Conservation (phyloP, 1,139 yeast genomes). For the Candida freyschussii region DNA sequence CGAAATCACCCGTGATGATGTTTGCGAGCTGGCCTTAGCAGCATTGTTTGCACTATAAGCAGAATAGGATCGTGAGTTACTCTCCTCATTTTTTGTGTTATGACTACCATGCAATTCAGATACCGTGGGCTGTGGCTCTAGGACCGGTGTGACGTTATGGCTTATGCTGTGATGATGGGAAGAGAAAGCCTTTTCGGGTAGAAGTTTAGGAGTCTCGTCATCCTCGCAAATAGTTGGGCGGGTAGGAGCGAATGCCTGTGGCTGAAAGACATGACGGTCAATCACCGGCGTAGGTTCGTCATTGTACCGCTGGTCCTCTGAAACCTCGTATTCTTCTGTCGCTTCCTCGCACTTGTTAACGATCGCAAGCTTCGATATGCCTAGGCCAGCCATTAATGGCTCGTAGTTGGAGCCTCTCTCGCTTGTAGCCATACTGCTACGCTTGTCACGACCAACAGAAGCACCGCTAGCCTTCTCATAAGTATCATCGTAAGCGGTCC, state of each 20-base stretch:
- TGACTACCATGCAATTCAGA: conserved; percentile 3
- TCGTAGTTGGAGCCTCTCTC: conserved; percentile 1
- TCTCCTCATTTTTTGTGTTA: not conserved
- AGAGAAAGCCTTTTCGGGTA: conserved; percentile 1
- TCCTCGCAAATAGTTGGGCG: conserved; percentile 5
- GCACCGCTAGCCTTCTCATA: conserved; percentile 1
- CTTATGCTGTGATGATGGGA: not conserved
- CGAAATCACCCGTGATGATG: no score
- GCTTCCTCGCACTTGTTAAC: not conserved
- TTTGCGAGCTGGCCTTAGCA: conserved; percentile 1
- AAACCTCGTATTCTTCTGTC: not conserved
- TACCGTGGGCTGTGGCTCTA: conserved; percentile 4
- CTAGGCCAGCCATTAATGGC: conserved; percentile 6
- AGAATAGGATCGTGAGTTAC: not conserved
- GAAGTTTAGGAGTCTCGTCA: conserved; percentile 17
- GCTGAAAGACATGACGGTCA: conserved; percentile 7
- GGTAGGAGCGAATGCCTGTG: conserved; percentile 1
- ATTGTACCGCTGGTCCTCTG: conserved; percentile 8
- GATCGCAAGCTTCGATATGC: conserved; percentile 5
- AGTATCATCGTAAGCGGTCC: conserved; percentile 18
- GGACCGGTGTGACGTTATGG: conserved; percentile 10
- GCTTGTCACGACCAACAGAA: conserved; percentile 1
- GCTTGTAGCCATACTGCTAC: not conserved
- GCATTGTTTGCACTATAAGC: conserved; percentile 1
- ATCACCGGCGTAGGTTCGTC: conserved; percentile 24